phyloP scores from a whole-genome alignment of 2,329 filamentous ascomycete genomes.

The Talaromyces piceae region DNA sequence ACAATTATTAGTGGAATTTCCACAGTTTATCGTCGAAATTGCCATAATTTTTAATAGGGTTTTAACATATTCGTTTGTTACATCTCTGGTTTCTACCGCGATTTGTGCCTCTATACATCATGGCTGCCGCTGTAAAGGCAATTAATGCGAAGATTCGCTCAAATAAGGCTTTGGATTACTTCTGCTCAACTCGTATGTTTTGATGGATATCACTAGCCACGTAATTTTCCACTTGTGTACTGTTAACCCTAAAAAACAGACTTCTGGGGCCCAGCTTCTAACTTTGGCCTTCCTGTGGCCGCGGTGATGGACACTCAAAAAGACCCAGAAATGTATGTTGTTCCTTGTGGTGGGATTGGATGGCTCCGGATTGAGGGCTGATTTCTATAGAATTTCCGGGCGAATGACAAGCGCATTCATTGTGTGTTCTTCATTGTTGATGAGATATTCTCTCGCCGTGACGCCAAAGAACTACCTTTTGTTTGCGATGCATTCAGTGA shows the following conservation, averaged over 20 bases:
- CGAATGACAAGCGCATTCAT: slow-evolving; percentile 10
- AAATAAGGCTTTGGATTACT: slow-evolving; percentile 9
- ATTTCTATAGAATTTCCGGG: slow-evolving; percentile 8
- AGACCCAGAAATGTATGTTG: slow-evolving; percentile 11
- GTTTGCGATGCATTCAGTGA: slow-evolving; percentile 11
- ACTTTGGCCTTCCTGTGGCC: slow-evolving; percentile 12
- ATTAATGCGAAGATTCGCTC: slow-evolving; percentile 11
- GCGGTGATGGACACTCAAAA: slow-evolving; percentile 10
- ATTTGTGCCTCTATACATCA: background rate
- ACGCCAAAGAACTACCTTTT: slow-evolving; percentile 10
- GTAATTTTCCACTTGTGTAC: background rate
- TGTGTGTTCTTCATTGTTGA: slow-evolving; percentile 7
- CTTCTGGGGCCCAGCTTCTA: slow-evolving; percentile 12
- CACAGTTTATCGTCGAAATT: too few relatives aligned
- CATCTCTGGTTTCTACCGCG: background rate
- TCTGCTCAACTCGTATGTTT: slow-evolving; percentile 11
- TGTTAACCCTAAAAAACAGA: slow-evolving; percentile 6
- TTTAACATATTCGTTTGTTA: background rate
- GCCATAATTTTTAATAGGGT: background rate
- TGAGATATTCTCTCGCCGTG: slow-evolving; percentile 12
- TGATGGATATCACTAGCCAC: too few relatives aligned
- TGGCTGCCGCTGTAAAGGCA: slow-evolving; percentile 9
- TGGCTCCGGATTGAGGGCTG: background rate
- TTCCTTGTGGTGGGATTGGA: background rate
- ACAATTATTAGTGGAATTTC: too few relatives aligned